Evolutionary conservation across 495 filamentous ascomycete species (phyloP).

Genomic region (Aspergillus wentii): DNA sequence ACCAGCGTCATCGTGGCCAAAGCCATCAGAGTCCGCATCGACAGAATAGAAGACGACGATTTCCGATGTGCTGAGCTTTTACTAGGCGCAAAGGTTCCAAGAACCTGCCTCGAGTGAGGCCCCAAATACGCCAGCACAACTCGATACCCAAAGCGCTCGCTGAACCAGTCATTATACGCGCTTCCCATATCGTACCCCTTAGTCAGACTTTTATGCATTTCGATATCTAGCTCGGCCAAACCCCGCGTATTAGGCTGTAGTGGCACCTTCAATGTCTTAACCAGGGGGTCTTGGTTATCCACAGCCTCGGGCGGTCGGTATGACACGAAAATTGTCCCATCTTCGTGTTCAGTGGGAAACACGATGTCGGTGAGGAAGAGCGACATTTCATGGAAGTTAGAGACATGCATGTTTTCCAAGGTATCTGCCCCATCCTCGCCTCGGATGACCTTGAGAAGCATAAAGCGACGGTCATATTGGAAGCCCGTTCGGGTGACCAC

Average conservation of each 20-base stretch:
- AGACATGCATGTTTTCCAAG: conserved; percentile 65
- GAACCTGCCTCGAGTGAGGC: conserved; percentile 52
- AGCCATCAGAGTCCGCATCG: conserved; percentile 1
- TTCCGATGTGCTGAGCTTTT: conserved; percentile 17
- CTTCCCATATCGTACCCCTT: conserved; percentile 63
- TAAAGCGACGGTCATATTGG: conserved; percentile 70
- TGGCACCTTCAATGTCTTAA: conserved; percentile 49
- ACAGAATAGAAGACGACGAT: neutral
- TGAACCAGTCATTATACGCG: conserved; percentile 70
- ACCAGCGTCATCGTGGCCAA: conserved; percentile 5
- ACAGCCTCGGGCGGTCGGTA: conserved; percentile 37
- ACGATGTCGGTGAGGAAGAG: conserved; percentile 61
- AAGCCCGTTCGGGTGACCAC: conserved; percentile 63
- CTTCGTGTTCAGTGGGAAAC: conserved; percentile 16
- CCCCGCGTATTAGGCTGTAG: conserved; percentile 48
- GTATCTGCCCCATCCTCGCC: conserved; percentile 20
- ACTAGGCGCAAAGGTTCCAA: conserved; percentile 50
- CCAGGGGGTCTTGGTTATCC: conserved; percentile 8
- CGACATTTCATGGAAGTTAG: conserved; percentile 56
- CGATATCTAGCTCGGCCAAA: conserved; percentile 48
- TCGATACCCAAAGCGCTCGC: conserved; percentile 59
- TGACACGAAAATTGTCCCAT: conserved; percentile 49
- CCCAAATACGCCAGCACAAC: conserved; percentile 69
- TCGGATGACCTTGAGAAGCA: conserved; percentile 58
- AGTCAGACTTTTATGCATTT: conserved; percentile 60